A percentile compares a stretch with the other conserved stretches of the same genome.
Conservation (phyloP, 139 green algal genomes). For the Volvox africanus region DNA sequence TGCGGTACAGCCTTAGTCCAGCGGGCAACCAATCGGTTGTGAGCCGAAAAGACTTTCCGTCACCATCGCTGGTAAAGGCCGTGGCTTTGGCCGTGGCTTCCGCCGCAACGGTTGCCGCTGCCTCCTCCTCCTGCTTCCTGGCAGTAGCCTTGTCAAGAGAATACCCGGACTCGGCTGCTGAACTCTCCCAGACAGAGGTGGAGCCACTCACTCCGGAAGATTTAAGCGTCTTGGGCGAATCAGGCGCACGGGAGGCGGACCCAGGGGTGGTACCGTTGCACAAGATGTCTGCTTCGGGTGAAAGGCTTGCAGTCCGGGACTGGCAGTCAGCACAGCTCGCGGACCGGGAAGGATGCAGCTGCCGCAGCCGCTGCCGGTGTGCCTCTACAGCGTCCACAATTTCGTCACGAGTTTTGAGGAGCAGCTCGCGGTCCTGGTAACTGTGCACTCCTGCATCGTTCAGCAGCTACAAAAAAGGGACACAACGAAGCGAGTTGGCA, state of each 20-base stretch:
- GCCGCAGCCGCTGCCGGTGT: neutral
- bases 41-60: conserved; percentile 19
- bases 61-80: neutral
- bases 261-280: neutral
- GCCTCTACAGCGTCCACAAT: conserved; percentile 1
- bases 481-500: neutral
- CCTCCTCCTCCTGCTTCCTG: neutral
- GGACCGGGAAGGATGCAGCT: neutral
- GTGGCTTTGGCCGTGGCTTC: neutral
- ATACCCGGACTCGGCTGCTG: neutral
- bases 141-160: neutral
- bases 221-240: neutral
- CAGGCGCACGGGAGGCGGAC: neutral
- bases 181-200: too few relatives aligned
- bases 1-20: conserved; percentile 2
- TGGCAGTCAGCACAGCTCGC: neutral
- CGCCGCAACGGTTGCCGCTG: neutral
- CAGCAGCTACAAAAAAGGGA: conserved; percentile 1
- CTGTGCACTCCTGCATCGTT: neutral
- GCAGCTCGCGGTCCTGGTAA: conserved; percentile 33
- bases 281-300: neutral
- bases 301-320: neutral
- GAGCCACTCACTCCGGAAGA: neutral
- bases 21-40: conserved; percentile 10
- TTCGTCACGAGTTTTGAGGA: conserved; percentile 10